Evolutionary conservation across 345 rosid species (phyloP).

Genomic region (Eucalyptus lansdowneana): DNA sequence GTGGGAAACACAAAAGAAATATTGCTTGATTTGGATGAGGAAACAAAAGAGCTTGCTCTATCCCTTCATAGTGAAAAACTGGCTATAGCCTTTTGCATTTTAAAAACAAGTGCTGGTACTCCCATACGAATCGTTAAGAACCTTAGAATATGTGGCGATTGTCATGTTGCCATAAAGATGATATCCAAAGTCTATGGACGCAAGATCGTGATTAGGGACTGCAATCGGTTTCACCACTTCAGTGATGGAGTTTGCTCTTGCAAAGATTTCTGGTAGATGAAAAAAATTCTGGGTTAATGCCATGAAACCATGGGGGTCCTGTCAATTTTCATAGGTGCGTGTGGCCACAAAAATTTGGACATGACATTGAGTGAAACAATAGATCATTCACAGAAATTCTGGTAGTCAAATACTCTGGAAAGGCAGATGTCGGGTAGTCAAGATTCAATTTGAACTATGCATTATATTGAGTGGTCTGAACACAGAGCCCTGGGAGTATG

Average conservation of each 20-base stretch:
- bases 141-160: slow-evolving; percentile 4
- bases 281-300: not conserved
- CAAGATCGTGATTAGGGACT: slow-evolving; percentile 1
- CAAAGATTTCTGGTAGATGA: slow-evolving; percentile 1
- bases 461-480: not conserved
- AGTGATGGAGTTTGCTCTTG: slow-evolving; percentile 3
- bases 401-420: not conserved
- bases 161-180: slow-evolving; percentile 9
- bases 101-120: slow-evolving; percentile 5
- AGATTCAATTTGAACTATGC: not conserved
- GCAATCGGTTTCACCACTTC: slow-evolving; percentile 5
- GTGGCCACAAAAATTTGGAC: not conserved
- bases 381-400: not conserved
- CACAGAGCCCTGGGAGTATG: not conserved
- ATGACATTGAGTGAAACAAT: not conserved
- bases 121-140: slow-evolving; percentile 4
- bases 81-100: slow-evolving; percentile 9
- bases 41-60: slow-evolving; percentile 3
- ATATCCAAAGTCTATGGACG: not conserved
- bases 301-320: not conserved
- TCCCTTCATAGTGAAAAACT: slow-evolving; percentile 7
- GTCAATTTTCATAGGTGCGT: not conserved
- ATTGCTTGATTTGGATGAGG: slow-evolving; percentile 34
- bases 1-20: slow-evolving; percentile 31
- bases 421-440: not conserved